Evolutionary conservation across 1,139 yeast genomes (phyloP).

Genomic region (Protomyces inouyei): DNA sequence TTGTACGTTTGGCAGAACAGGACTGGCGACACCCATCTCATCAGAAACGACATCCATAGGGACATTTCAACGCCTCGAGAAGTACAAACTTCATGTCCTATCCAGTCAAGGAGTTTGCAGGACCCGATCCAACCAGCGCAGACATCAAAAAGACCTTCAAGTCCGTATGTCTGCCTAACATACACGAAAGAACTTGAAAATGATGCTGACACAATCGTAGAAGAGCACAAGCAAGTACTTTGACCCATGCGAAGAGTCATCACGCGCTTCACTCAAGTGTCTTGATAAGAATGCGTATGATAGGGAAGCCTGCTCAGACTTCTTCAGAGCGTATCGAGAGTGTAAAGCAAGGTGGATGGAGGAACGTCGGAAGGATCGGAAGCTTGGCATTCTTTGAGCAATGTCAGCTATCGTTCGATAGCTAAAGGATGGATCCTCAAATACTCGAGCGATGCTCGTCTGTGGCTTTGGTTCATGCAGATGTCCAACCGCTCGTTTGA

Average conservation of each 20-base stretch:
- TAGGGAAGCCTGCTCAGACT: constrained; percentile 13
- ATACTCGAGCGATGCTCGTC: too few species aligned
- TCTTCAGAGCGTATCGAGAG: constrained; percentile 20
- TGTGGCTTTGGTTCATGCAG: too few species aligned
- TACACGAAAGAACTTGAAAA: neutral
- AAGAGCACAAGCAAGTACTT: constrained; percentile 21
- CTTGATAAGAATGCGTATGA: constrained; percentile 25
- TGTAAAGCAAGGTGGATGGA: constrained; percentile 23
- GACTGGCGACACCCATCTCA: too few species aligned
- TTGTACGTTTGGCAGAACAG: too few species aligned
- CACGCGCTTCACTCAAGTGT: constrained; percentile 24
- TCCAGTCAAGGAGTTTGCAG: constrained; percentile 15
- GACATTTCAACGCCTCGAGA: too few species aligned
- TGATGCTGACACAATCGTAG: constrained; percentile 4
- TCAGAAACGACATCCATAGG: too few species aligned
- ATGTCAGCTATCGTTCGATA: neutral
- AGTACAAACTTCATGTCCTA: neutral
- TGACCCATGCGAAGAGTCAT: constrained; percentile 24
- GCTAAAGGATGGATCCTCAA: too few species aligned
- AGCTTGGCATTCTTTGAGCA: neutral
- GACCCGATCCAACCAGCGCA: constrained; percentile 18
- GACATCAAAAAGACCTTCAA: constrained; percentile 21
- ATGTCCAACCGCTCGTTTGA: too few species aligned
- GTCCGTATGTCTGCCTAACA: neutral
- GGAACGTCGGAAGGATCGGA: constrained; percentile 15